phyloP scores from a whole-genome alignment of 306 rosid species.

The Myrica gale region DNA sequence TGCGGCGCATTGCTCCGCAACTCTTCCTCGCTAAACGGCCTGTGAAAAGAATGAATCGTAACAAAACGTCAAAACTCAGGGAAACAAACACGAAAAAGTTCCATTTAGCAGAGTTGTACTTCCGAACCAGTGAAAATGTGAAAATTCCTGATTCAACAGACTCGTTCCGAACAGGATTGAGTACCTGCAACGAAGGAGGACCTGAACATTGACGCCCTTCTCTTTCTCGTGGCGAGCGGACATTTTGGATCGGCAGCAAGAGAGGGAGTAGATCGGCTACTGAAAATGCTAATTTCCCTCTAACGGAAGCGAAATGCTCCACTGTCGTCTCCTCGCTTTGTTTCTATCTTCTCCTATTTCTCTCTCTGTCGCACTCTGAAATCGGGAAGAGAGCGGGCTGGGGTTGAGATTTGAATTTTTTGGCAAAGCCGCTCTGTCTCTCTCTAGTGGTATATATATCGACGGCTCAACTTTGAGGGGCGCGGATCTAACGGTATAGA shows the following conservation, averaged over 20 bases:
- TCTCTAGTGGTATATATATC: conserved; percentile 24
- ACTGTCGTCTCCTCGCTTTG: conserved; percentile 8
- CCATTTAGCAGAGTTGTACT: not conserved
- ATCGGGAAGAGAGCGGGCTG: conserved; percentile 43
- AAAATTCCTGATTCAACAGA: not conserved
- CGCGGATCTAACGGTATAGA: conserved; percentile 38
- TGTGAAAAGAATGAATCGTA: not conserved
- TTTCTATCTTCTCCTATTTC: not conserved
- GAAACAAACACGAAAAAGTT: not conserved
- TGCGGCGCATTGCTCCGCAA: conserved; percentile 87
- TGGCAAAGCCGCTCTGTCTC: conserved; percentile 39
- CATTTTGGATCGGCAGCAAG: conserved; percentile 43
- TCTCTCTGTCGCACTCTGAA: conserved; percentile 21
- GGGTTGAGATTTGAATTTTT: conserved; percentile 62
- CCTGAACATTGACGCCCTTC: conserved; percentile 95
- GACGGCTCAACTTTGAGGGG: conserved; percentile 26
- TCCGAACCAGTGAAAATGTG: not conserved
- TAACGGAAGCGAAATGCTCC: conserved; percentile 14
- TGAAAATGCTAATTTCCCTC: conserved; percentile 14
- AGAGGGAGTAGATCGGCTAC: conserved; percentile 40
- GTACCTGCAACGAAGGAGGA: conserved; percentile 94
- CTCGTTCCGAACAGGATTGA: no score
- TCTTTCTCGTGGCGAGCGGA: conserved; percentile 81
- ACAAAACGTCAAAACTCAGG: not conserved
- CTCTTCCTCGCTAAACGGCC: conserved; percentile 94